Conservation (phyloP, 495 filamentous ascomycete species). For the Lophiostoma macrostomum region DNA sequence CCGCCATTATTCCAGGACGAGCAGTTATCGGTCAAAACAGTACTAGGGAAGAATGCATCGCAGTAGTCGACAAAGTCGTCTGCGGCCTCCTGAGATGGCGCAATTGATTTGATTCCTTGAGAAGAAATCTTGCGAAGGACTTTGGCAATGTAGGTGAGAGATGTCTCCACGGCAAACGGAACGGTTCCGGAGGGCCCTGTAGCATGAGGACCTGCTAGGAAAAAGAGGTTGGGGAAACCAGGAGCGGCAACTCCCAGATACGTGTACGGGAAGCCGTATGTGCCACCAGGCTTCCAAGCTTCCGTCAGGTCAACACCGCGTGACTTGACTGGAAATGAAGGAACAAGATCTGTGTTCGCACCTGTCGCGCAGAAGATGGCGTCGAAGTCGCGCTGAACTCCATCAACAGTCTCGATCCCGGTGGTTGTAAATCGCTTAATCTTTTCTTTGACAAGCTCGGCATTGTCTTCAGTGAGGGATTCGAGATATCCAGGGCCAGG, state of each 20-base stretch:
- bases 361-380: slow-evolving; percentile 65
- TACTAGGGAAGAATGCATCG: slow-evolving; percentile 59
- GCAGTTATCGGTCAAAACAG: slow-evolving; percentile 62
- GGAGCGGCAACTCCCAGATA: slow-evolving; percentile 63
- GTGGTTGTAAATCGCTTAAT: slow-evolving; percentile 58
- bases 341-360: slow-evolving; percentile 57
- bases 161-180: slow-evolving; percentile 54
- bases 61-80: slow-evolving; percentile 63
- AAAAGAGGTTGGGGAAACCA: slow-evolving; percentile 63
- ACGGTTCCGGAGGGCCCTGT: slow-evolving; percentile 52
- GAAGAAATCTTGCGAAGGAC: slow-evolving; percentile 60
- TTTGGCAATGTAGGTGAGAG: slow-evolving; percentile 60
- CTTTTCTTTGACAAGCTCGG: slow-evolving; percentile 54
- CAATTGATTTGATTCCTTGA: slow-evolving; percentile 62
- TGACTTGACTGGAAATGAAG: slow-evolving; percentile 57
- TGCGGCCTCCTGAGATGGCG: slow-evolving; percentile 51
- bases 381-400: slow-evolving; percentile 41
- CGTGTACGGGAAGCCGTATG: slow-evolving; percentile 49
- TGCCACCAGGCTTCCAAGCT: slow-evolving; percentile 46
- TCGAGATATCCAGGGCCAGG: slow-evolving; percentile 73
- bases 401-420: slow-evolving; percentile 42
- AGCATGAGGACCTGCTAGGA: slow-evolving; percentile 51
- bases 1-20: slow-evolving; percentile 70
- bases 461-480: slow-evolving; percentile 61
- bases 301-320: slow-evolving; percentile 49